Base-by-base conservation (phyloP, 139 green algal species). In the Asterochloris erici region DNA sequence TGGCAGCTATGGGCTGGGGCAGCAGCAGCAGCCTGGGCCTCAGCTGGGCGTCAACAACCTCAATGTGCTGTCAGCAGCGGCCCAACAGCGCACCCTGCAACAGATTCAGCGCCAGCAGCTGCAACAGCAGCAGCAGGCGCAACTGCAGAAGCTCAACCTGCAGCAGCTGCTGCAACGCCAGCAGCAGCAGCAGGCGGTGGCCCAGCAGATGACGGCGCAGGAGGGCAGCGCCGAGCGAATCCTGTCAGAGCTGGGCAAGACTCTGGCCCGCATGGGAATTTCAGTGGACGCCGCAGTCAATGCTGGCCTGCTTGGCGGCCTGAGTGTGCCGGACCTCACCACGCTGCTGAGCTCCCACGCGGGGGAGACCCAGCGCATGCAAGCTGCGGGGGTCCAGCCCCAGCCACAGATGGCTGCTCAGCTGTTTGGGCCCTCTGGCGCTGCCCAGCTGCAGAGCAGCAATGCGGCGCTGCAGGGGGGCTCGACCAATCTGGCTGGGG, bases 281-380 rank as follows among this genome's bases (percentile, higher is more conserved):
- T 86, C 81, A 1, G 88, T 91, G 27, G 88, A 91, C 77, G 81
- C 81, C 12, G 88, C 88, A 0, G 87, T 91, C 60, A 91, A 91
- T 38, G 86, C 88, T 26, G 88, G 88, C 63, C 82, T 91, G 74
- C 84, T 91, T 28, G 88, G 88, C 15, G 88, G 88, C 9, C 71
- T 91, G n/a, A 81, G 61, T 14, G 88, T 85, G 6, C 83, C 87
- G 24, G 88, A 91, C 63, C 84, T 91, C 9, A 81, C 82, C 61
- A 84, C 90, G 4, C 78, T 91, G 28, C 77, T 81, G 1, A 86
- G 90, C 77, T 84, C 84, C 26, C 82, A 89, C 77, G 61, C 79
- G n/a, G 17, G 79, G 9, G 84, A 89, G 68, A 73, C 82, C 54
- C 78, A 84, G 27, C 66, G n/a, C 14, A 80, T 88, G 78, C 84